Percentiles rank a stretch among this genome's conserved stretches.
Conservation (phyloP, 2,329 filamentous ascomycete species). For the Penicillium polonicum region DNA sequence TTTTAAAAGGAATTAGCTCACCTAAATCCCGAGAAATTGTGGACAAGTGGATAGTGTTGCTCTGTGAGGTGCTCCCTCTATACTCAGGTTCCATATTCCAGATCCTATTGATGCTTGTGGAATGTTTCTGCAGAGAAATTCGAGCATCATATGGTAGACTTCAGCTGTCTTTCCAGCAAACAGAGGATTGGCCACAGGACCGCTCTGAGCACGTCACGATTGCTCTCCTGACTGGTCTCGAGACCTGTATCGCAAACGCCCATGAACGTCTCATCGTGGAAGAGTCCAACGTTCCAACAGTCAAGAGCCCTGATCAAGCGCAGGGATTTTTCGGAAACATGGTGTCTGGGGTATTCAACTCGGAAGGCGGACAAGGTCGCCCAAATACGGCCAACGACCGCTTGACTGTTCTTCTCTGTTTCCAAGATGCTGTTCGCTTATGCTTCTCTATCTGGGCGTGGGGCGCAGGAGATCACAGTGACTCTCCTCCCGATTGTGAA, state of each 20-base stretch:
- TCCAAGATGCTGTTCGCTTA: constrained; percentile 90
- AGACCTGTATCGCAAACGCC: constrained; percentile 82
- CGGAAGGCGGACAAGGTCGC: constrained; percentile 72
- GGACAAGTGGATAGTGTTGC: constrained; percentile 87
- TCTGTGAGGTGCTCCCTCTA: constrained; percentile 78
- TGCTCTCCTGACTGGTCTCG: constrained; percentile 85
- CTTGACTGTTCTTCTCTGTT: constrained; percentile 89
- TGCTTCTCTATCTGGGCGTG: constrained; percentile 96
- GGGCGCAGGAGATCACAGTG: constrained; percentile 59
- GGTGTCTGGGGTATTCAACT: constrained; percentile 84
- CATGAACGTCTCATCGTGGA: constrained; percentile 79
- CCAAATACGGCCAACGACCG: constrained; percentile 88
- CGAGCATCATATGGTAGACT: constrained; percentile 69
- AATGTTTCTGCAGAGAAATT: constrained; percentile 81
- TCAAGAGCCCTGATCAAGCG: constrained; percentile 77
- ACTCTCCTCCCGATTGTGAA: constrained; percentile 57
- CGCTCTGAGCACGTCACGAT: constrained; percentile 63
- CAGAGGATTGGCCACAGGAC: constrained; percentile 38
- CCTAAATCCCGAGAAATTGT: constrained; percentile 71
- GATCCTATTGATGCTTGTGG: constrained; percentile 83
- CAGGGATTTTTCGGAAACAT: constrained; percentile 93
- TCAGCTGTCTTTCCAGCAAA: constrained; percentile 50
- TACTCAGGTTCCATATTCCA: constrained; percentile 86
- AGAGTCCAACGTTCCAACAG: constrained; percentile 65
- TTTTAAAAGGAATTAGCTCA: constrained; percentile 78